Base-by-base conservation (phyloP, 106 monocot species). In the Dendrobium chrysotoxum region DNA sequence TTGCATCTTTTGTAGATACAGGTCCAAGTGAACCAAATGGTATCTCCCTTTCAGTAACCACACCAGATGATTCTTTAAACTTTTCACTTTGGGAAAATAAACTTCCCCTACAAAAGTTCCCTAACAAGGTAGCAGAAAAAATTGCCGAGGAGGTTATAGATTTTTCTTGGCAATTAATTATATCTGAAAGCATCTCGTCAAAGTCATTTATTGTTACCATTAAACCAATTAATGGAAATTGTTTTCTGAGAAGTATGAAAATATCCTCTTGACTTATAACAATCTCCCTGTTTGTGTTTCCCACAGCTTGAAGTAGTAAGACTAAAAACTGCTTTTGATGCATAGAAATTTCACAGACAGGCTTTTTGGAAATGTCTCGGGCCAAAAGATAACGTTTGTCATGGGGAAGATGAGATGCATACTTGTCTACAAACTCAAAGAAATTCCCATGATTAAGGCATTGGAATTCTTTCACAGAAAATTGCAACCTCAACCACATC, bases 381-480 rank as follows among this genome's bases (percentile, higher is more conserved):
- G 40, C 57, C 9, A 85, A 64, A 42, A 83, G 72, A 68, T 53
- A 53, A 10, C 78, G 64, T 40, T 85, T 2, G 72, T 92, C 75
- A 55, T 1, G 8, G 53, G 89, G 83, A 42, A 92, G 75, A 21
- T 55, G 55, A 78, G 81, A 82, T 26, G 41, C 5, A 45, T 87
- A 55, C 46, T 80, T 89, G 30, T 84, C 78, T 50, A 92, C 20
- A 87, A 92, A 92, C 6, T 82, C 87, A 53, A 79, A 46, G 44
- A 92, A 89, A 80, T 66, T 53, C 20, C 92, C 92, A 82, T 82
- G 79, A 80, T 87, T 87, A 75, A 92, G 85, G 21, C 44, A 80
- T 40, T 72, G 54, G 67, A 92, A 92, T 75, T 71, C 67, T 31
- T 89, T 35, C 50, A 87, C 83, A 44, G 57, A 84, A 84, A 85